Conservation (phyloP, 371 early-diverging fungal genomes). For the Mucor mucedo region DNA sequence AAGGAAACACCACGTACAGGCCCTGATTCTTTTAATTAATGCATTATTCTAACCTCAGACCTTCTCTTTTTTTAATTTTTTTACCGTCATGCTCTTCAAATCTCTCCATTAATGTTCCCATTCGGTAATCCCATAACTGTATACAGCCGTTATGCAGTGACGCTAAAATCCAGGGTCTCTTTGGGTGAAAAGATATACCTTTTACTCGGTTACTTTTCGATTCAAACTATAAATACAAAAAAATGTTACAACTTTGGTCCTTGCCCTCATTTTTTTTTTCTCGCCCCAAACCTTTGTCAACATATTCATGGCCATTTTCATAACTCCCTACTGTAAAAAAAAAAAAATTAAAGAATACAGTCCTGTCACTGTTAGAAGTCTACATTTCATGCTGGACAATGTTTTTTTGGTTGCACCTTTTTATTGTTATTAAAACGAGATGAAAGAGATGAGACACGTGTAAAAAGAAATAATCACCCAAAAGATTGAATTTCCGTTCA, state of each 20-base stretch:
- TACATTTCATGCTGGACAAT: too few relatives aligned
- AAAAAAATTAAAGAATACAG: too few relatives aligned
- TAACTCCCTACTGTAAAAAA: too few relatives aligned
- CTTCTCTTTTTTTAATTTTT: not conserved
- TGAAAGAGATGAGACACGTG: too few relatives aligned
- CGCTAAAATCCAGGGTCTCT: constrained; percentile 96
- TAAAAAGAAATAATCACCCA: too few relatives aligned
- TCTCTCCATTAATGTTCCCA: constrained; percentile 94
- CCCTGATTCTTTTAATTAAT: constrained; percentile 59
- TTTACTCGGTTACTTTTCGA: constrained; percentile 98
- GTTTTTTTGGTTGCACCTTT: too few relatives aligned
- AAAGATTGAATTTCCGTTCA: too few relatives aligned
- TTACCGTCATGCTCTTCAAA: constrained; percentile 99
- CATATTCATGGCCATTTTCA: not conserved
- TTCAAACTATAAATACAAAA: constrained; percentile 76
- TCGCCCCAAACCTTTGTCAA: not conserved
- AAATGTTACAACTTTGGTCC: not conserved
- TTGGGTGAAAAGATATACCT: constrained; percentile 97
- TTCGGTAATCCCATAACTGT: constrained; percentile 98
- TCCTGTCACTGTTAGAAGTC: too few relatives aligned
- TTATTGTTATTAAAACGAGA: too few relatives aligned
- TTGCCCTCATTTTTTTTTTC: not conserved
- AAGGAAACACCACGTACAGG: constrained; percentile 98
- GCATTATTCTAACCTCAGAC: not conserved
- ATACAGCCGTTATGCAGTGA: constrained; percentile 98